Evolutionary conservation across 2,329 filamentous ascomycete species (phyloP), one percentile per base, ranked within the genome.

Genomic region (Xylariaceae sp.): DNA sequence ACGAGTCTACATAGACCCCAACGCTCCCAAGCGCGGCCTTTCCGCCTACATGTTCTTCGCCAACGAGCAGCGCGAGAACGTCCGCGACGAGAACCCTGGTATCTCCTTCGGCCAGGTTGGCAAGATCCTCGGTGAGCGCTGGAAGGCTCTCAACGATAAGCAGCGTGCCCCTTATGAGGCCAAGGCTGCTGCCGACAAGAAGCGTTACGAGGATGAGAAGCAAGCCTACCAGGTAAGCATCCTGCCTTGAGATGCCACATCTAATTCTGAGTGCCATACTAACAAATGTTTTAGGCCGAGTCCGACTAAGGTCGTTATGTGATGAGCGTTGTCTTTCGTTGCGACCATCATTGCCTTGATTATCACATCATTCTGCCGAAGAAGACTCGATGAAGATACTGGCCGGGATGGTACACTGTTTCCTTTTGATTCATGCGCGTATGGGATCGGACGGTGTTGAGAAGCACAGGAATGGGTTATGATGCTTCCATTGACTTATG

Each of bases 1-100:
- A 59, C 38, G 19, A 38, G 53, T n/a, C 11, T 17, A 14, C 4
- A 9, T 66, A 96, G 92, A 97, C 76, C 91, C 91, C 75, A 97
- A 97, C 77, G 93, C 92, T 56, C 94, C 94, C 73, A 99, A 97
- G 91, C 91, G 94, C 76, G 94, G 93, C 80, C 90, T 99, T 46
- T 97, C 94, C 48, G 94, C 94, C 60, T 99, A 99, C 86, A 99
- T 99, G 94, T 97, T 97, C 88, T 99, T 97, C 74, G 94, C 94
- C 84, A 97, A 97, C 71, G 94, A 97, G 78, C 90, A 97, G 79
- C 92, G 94, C 66, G 93, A 97, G 72, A 96, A 94, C 74, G 94
- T 99, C 65, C 90, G 94, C 66, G 91, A 96, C 73, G 93, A 97
- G 76, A 97, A 97, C 83, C 93, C 93, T 38, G 93, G 92, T 66